phyloP scores from a whole-genome alignment of 1,139 yeast species.

The Cylindricascospora bacillispora region DNA sequence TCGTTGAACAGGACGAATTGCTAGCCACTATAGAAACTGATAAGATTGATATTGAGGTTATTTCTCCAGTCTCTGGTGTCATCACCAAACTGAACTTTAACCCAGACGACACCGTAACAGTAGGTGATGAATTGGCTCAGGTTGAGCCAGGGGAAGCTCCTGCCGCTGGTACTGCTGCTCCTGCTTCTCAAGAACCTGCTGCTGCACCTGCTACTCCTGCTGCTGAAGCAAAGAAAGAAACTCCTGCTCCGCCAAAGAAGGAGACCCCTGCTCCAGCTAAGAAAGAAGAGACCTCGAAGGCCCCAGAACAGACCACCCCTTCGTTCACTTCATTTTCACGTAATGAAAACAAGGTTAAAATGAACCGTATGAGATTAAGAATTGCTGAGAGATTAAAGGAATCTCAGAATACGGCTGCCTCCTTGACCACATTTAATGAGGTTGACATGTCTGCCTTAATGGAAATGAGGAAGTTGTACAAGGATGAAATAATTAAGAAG shows the following conservation, averaged over 20 bases:
- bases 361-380: conserved; percentile 99
- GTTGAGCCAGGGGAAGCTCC: conserved; percentile 87
- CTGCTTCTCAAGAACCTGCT: conserved; percentile 25
- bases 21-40: conserved; percentile 97
- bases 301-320: conserved; percentile 25
- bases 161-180: conserved; percentile 43
- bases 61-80: conserved; percentile 88
- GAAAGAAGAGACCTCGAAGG: conserved; percentile 18
- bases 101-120: conserved; percentile 90
- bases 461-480: conserved; percentile 92
- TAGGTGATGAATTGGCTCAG: conserved; percentile 85
- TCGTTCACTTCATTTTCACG: conserved; percentile 61
- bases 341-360: conserved; percentile 84
- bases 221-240: conserved; percentile 9
- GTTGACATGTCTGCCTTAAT: conserved; percentile 89
- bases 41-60: conserved; percentile 94
- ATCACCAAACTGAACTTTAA: conserved; percentile 70
- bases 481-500: conserved; percentile 90
- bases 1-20: conserved; percentile 75
- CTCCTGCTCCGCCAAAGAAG: conserved; percentile 11
- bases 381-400: conserved; percentile 99
- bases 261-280: conserved; percentile 14
- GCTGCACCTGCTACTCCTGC: conserved; percentile 17
- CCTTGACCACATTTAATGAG: conserved; percentile 95
- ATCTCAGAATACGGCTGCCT: conserved; percentile 97